Conservation (phyloP, 129 eudicot species). For the Arctium lappa region DNA sequence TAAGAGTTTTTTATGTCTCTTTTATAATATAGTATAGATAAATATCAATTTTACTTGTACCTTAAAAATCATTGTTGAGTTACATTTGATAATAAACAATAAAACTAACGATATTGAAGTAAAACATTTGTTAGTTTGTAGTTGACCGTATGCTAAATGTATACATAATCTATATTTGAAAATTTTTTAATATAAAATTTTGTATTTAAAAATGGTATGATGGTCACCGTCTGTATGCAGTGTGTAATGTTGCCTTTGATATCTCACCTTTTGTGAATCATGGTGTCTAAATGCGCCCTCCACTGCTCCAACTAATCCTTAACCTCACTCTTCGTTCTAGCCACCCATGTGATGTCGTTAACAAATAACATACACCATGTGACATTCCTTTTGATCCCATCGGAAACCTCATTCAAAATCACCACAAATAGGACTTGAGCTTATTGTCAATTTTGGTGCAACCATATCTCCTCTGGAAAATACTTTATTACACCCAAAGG, state of each 20-base stretch:
- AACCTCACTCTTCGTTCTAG: not conserved
- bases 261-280: not conserved
- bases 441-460: no score
- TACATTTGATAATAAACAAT: not conserved
- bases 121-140: not conserved
- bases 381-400: not conserved
- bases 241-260: not conserved
- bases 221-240: not conserved
- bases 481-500: no score
- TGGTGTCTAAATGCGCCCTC: not conserved
- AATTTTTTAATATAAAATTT: not conserved
- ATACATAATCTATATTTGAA: not conserved
- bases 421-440: not conserved
- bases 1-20: no score
- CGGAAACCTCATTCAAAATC: not conserved
- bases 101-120: no score
- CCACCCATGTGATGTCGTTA: not conserved
- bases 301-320: not conserved
- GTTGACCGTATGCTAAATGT: not conserved
- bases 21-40: not conserved
- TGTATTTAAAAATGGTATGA: no score
- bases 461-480: no score
- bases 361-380: not conserved
- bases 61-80: not conserved
- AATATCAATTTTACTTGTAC: not conserved